Percentiles rank a stretch among this genome's conserved stretches.
These are phyloP conservation scores for Sequoiadendron giganteum DNA, from an alignment of 75 land plant species.

Conservation along the genomic window DNA sequence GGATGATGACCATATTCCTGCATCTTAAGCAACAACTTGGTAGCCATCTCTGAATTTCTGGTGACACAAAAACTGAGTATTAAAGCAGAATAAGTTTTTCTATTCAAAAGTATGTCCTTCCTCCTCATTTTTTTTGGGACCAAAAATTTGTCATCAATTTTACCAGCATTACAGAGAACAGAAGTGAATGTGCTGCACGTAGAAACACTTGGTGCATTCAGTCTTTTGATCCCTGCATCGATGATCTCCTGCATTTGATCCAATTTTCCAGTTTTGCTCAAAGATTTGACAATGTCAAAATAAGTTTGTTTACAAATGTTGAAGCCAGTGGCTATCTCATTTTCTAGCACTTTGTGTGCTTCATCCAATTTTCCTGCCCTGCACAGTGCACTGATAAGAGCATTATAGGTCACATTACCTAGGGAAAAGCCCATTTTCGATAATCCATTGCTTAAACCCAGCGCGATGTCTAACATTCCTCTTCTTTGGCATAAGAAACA, in stretches of 20 bases:
- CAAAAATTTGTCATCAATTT: constrained; percentile 38
- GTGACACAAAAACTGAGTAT: constrained; percentile 30
- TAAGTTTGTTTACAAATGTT: constrained; percentile 35
- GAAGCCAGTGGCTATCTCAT: constrained; percentile 33
- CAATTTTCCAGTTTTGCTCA: constrained; percentile 39
- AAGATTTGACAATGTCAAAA: constrained; percentile 26
- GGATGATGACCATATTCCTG: constrained; percentile 41
- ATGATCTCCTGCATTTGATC: constrained; percentile 46
- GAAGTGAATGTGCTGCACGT: constrained; percentile 24
- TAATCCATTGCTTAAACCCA: constrained; percentile 40
- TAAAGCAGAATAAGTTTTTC: constrained; percentile 16
- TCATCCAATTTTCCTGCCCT: constrained; percentile 35
- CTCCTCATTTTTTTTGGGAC: constrained; percentile 19
- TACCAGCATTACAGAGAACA: constrained; percentile 39
- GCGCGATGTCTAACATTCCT: constrained; percentile 53
- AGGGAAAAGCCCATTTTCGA: constrained; percentile 40
- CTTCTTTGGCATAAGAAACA: constrained; percentile 48
- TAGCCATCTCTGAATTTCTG: constrained; percentile 32
- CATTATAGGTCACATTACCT: constrained; percentile 29
- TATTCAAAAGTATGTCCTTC: constrained; percentile 1
- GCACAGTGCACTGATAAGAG: constrained; percentile 47
- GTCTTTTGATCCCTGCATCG: constrained; percentile 24
- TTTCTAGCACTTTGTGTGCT: constrained; percentile 35
- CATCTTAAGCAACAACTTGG: constrained; percentile 45
- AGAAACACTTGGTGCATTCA: constrained; percentile 10